Evolutionary conservation across 352 stramenopile species (phyloP).

Genomic region (Phytophthora fragariaefolia): DNA sequence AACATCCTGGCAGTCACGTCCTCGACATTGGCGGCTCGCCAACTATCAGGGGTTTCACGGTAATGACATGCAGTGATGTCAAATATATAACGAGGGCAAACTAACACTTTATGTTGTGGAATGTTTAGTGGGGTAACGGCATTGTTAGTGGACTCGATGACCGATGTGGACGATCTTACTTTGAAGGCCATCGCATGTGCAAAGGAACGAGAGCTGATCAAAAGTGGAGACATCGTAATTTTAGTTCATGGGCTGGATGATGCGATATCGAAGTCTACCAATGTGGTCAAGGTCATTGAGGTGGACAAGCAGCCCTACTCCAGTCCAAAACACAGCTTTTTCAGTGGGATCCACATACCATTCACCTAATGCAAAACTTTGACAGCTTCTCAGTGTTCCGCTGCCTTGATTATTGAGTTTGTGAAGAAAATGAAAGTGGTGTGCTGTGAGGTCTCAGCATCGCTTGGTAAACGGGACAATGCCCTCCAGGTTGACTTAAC

Average conservation of each 20-base stretch:
- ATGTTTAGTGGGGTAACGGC: constrained; percentile 64
- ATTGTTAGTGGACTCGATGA: constrained; percentile 79
- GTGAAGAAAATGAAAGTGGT: not conserved
- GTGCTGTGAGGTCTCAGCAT: not conserved
- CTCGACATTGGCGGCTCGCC: constrained; percentile 63
- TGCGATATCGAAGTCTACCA: constrained; percentile 79
- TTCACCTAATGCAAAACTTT: constrained; percentile 27
- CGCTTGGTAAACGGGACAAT: not conserved
- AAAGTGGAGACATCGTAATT: constrained; percentile 88
- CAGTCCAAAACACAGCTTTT: constrained; percentile 71
- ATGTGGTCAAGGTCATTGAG: constrained; percentile 92
- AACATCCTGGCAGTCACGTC: constrained; percentile 92
- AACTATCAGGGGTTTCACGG: constrained; percentile 83
- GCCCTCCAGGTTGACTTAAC: too few relatives aligned
- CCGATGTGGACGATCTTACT: constrained; percentile 86
- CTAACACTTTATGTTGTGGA: not conserved
- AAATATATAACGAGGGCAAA: not conserved
- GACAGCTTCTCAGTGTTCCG: too few relatives aligned
- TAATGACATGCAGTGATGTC: constrained; percentile 24
- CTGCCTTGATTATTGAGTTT: too few relatives aligned
- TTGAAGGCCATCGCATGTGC: constrained; percentile 84
- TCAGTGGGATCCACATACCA: constrained; percentile 54
- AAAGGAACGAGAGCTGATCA: constrained; percentile 84
- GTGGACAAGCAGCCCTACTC: constrained; percentile 69
- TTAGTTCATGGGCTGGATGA: constrained; percentile 91